phyloP scores from a whole-genome alignment of 768 basidiomycete species.

The Boletus rufocinnamomeus region DNA sequence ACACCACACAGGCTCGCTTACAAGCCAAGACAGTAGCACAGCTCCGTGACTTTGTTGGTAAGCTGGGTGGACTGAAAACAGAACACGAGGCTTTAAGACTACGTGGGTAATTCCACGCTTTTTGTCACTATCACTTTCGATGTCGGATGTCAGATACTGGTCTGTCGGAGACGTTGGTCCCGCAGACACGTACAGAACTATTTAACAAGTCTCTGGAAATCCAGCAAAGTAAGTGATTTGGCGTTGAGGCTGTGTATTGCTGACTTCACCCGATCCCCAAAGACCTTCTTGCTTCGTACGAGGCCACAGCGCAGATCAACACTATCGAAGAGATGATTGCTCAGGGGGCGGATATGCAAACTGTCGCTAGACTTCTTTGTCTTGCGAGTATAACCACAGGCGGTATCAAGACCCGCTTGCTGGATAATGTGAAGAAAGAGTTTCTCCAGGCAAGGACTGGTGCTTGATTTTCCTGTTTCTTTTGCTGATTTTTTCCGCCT shows the following conservation, averaged over 20 bases:
- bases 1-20: conserved; percentile 60
- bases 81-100: conserved; percentile 89
- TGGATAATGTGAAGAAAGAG: conserved; percentile 91
- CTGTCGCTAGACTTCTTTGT: conserved; percentile 78
- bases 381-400: conserved; percentile 82
- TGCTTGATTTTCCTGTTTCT: not conserved
- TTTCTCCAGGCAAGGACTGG: conserved; percentile 66
- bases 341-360: conserved; percentile 80
- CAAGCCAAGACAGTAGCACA: conserved; percentile 91
- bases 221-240: conserved; percentile 75
- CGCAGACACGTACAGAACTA: conserved; percentile 78
- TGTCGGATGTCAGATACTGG: conserved; percentile 69
- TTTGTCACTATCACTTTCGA: conserved; percentile 6
- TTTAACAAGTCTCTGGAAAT: conserved; percentile 94
- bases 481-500: conserved; percentile 16
- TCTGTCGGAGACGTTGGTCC: conserved; percentile 87
- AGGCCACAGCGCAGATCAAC: conserved; percentile 74
- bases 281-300: conserved; percentile 96
- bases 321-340: conserved; percentile 91
- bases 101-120: conserved; percentile 54
- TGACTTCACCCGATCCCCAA: conserved; percentile 6
- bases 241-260: conserved; percentile 5
- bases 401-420: conserved; percentile 81
- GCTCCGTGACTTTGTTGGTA: conserved; percentile 93
- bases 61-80: conserved; percentile 86